Evolutionary conservation across 345 rosid species (phyloP), one percentile per base, ranked within the genome.

Genomic region (Bruguiera parviflora): DNA sequence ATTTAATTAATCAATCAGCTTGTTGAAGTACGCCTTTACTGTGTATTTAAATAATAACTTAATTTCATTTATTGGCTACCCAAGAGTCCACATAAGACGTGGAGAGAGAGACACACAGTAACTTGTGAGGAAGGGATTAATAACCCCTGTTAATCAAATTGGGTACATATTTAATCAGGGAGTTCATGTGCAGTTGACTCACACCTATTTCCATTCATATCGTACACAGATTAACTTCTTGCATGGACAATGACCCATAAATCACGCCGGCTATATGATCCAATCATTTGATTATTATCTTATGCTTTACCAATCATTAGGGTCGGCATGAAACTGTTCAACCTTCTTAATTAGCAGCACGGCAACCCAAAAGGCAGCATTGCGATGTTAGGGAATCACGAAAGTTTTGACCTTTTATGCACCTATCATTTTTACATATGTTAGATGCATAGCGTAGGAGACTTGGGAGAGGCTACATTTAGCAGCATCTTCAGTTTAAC

Each of bases 201-300:
- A 68, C 75, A 68, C 51, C 63, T 39, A n/a, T 53, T 75, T 69
- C 66, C 63, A 11, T 71, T 64, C 68, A 69, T 53, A 53, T 59
- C 27, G 37, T 66, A 52, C 43, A 58, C 10, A 28, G 18, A 35
- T 8, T 63, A 59, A 63, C 68, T 71, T 64, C 20, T 47, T 70
- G 8, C 19, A 63, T 4, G 29, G 81, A 63, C 75, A 61, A 46
- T 39, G 71, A 71, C 79, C 85, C 78, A 32, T 58, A 61, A 76
- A 76, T 73, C 82, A 82, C 77, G 81, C 81, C 75, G 78, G 56
- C 27, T 62, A 32, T 70, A 53, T 56, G 59, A 81, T 37, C 55
- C 64, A 64, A 51, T 71, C 63, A 69, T 72, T 58, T 24, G 43
- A 22, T 67, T 24, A 66, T 33, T 58, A 51, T 27, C 51, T 11